Conservation (phyloP, 73 alveolate species). For the Strombidium stylifer region DNA sequence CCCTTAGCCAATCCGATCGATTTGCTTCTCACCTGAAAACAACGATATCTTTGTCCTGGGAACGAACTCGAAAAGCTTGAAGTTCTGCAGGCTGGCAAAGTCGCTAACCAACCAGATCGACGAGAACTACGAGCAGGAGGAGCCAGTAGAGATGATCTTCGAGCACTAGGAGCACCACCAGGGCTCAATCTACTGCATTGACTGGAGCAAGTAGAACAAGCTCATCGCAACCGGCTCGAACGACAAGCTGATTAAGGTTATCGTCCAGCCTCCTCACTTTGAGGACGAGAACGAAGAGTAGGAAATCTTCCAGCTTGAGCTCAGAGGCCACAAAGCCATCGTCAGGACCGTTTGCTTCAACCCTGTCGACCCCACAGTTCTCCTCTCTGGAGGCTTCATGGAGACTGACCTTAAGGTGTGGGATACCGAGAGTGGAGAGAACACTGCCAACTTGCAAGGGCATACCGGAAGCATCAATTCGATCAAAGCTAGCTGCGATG, state of each 20-base stretch:
- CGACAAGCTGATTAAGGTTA: conserved; percentile 79
- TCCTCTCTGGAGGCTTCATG: conserved; percentile 85
- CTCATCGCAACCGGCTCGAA: conserved; percentile 93
- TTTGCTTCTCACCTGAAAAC: conserved; percentile 91
- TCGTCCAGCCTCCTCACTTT: conserved; percentile 73
- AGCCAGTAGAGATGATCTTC: neutral
- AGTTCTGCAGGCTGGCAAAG: conserved; percentile 83
- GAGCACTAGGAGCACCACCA: conserved; percentile 21
- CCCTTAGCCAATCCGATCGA: conserved; percentile 93
- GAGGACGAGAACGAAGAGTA: conserved; percentile 62
- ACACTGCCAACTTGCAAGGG: conserved; percentile 77
- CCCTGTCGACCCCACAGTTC: conserved; percentile 82
- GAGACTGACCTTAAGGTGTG: conserved; percentile 90
- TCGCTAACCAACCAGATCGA: conserved; percentile 8
- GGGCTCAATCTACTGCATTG: conserved; percentile 92
- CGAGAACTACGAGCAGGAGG: conserved; percentile 11
- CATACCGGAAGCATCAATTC: conserved; percentile 88
- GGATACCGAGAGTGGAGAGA: conserved; percentile 92
- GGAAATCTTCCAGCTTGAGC: conserved; percentile 70
- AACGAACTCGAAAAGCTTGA: conserved; percentile 90
- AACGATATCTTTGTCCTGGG: conserved; percentile 95
- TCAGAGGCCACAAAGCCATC: conserved; percentile 93
- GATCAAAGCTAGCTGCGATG: conserved; percentile 89
- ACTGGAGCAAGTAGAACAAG: conserved; percentile 85
- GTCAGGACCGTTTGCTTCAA: conserved; percentile 95